Evolutionary conservation across 2,329 filamentous ascomycete genomes (phyloP).

Genomic region (Ascochyta koolunga): DNA sequence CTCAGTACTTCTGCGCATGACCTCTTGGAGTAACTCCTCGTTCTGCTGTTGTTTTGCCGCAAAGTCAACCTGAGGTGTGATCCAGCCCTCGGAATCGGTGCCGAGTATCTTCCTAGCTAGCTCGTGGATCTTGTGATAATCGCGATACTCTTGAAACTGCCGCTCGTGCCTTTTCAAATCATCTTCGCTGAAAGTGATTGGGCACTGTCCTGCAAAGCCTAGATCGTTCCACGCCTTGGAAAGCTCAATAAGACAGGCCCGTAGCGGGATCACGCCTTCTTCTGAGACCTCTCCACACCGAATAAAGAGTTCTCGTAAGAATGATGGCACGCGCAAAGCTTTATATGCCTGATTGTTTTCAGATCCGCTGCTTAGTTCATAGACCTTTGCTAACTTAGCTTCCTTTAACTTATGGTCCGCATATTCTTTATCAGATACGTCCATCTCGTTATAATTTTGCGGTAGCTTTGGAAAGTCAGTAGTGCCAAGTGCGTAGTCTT

Average conservation of each 20-base stretch:
- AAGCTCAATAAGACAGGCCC: constrained; percentile 42
- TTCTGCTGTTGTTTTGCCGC: constrained; percentile 27
- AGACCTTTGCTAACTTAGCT: constrained; percentile 34
- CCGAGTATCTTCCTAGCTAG: constrained; percentile 36
- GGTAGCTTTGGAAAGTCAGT: constrained; percentile 14
- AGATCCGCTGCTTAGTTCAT: constrained; percentile 35
- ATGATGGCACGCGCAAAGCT: constrained; percentile 34
- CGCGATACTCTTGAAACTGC: constrained; percentile 41
- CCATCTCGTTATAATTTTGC: constrained; percentile 17
- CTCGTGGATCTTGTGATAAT: constrained; percentile 34
- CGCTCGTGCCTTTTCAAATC: constrained; percentile 36
- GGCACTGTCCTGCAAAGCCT: constrained; percentile 30
- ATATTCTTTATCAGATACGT: constrained; percentile 8
- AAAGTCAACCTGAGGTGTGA: constrained; percentile 41
- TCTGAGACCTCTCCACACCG: constrained; percentile 33
- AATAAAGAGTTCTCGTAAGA: constrained; percentile 43
- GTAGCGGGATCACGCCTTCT: constrained; percentile 43
- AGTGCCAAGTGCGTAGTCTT: constrained; percentile 19
- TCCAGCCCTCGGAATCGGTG: constrained; percentile 48
- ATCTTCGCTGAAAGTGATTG: constrained; percentile 36
- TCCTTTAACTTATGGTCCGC: constrained; percentile 11
- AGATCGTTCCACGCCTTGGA: constrained; percentile 34
- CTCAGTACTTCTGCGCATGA: constrained; percentile 19
- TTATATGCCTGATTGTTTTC: constrained; percentile 28
- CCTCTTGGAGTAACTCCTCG: constrained; percentile 26